phyloP scores from a whole-genome alignment of 805 yeast genomes.

The Isabelozyma pseudorhagii region DNA sequence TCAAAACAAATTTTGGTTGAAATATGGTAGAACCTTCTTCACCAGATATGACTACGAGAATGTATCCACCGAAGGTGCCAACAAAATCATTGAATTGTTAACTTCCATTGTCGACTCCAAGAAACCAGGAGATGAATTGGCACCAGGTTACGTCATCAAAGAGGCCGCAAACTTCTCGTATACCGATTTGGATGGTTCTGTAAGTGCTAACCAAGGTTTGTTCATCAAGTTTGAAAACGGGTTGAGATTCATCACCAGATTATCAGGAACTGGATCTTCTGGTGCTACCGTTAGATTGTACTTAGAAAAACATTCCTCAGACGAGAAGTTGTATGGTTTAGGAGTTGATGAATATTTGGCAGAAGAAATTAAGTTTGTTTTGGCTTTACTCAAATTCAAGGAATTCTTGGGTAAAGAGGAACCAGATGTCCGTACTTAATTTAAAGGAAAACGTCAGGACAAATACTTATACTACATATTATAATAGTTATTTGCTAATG shows the following conservation, averaged over 20 bases:
- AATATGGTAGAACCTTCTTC: constrained; percentile 95
- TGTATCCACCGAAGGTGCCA: constrained; percentile 73
- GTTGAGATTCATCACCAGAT: constrained; percentile 79
- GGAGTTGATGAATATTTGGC: constrained; percentile 68
- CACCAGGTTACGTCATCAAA: constrained; percentile 49
- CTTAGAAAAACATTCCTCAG: constrained; percentile 76
- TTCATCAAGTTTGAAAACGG: constrained; percentile 80
- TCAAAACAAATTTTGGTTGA: constrained; percentile 83
- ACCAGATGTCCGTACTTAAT: constrained; percentile 83
- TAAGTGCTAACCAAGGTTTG: constrained; percentile 84
- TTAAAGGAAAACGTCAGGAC: no score
- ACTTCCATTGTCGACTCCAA: constrained; percentile 24
- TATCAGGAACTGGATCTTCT: constrained; percentile 96
- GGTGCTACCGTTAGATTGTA: constrained; percentile 96
- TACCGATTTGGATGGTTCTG: constrained; percentile 92
- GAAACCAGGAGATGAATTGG: constrained; percentile 47
- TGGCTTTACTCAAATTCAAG: constrained; percentile 67
- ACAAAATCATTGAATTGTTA: constrained; percentile 54
- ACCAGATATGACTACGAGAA: constrained; percentile 94
- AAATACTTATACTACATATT: no score
- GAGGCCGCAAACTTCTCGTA: constrained; percentile 89
- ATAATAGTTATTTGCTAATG: no score
- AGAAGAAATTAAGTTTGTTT: constrained; percentile 58
- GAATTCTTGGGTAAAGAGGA: constrained; percentile 74
- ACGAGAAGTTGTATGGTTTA: constrained; percentile 44